phyloP scores from a whole-genome alignment of 2,329 filamentous ascomycete species.

The Amylocarpus encephaloides region DNA sequence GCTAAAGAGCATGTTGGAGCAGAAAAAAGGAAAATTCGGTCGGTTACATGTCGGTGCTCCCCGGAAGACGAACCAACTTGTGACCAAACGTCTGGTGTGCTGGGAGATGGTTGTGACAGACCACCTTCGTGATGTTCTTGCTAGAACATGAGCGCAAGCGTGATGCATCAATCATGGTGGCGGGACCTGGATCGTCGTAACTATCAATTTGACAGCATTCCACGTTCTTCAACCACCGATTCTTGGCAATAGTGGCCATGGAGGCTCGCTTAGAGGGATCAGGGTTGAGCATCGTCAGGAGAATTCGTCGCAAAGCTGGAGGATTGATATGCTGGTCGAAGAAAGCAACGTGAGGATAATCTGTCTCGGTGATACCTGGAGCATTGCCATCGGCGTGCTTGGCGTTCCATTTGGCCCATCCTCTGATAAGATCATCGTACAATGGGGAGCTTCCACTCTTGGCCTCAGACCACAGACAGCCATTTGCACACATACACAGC shows the following conservation, averaged over 20 bases:
- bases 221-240: slow-evolving; percentile 66
- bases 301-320: slow-evolving; percentile 60
- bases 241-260: slow-evolving; percentile 61
- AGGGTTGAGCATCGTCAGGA: slow-evolving; percentile 79
- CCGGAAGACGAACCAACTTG: slow-evolving; percentile 26
- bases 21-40: background rate
- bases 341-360: slow-evolving; percentile 58
- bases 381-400: slow-evolving; percentile 42
- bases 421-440: slow-evolving; percentile 59
- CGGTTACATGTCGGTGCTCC: slow-evolving; percentile 24
- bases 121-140: slow-evolving; percentile 40
- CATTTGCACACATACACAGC: slow-evolving; percentile 67
- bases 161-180: slow-evolving; percentile 54
- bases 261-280: slow-evolving; percentile 64
- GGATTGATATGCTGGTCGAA: slow-evolving; percentile 62
- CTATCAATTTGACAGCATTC: slow-evolving; percentile 74
- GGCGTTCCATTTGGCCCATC: slow-evolving; percentile 63
- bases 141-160: slow-evolving; percentile 32
- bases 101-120: slow-evolving; percentile 29
- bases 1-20: slow-evolving; percentile 1
- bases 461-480: slow-evolving; percentile 68
- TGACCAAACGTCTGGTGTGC: slow-evolving; percentile 20
- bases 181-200: slow-evolving; percentile 55
- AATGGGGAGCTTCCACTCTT: slow-evolving; percentile 41
- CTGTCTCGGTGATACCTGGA: slow-evolving; percentile 45